These are phyloP conservation scores for Rubia occidens DNA, from an alignment of 305 asterid species.

Conservation along the genomic window DNA sequence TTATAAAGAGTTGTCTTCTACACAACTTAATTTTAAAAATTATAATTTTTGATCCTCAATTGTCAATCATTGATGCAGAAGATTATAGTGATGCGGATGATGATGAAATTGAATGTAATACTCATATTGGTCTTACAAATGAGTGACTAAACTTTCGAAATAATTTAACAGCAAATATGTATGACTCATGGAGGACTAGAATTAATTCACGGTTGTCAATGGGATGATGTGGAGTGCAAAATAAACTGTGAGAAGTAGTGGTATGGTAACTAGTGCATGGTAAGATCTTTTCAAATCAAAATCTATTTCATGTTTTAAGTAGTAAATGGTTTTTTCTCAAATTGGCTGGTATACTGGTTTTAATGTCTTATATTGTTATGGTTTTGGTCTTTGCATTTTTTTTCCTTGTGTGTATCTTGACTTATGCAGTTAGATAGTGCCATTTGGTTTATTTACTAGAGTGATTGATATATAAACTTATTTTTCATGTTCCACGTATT, in stretches of 20 bases:
- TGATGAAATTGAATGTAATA: neutral
- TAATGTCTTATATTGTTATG: too few relatives aligned
- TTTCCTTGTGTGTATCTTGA: too few relatives aligned
- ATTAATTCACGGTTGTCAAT: neutral
- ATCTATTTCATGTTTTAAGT: too few relatives aligned
- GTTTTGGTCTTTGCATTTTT: too few relatives aligned
- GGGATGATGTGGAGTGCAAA: neutral
- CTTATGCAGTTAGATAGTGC: too few relatives aligned
- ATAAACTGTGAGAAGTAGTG: neutral
- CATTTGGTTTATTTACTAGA: too few relatives aligned
- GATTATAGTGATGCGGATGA: neutral
- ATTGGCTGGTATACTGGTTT: too few relatives aligned
- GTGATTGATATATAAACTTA: too few relatives aligned
- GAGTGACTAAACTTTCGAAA: neutral
- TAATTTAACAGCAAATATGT: neutral
- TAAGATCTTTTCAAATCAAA: too few relatives aligned
- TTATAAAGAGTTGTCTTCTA: neutral
- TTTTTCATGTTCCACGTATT: too few relatives aligned
- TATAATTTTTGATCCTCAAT: neutral
- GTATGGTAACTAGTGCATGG: neutral
- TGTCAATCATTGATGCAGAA: neutral
- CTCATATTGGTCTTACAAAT: neutral
- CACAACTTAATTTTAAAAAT: neutral
- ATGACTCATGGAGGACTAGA: neutral
- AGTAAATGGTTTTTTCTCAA: too few relatives aligned